Evolutionary conservation across 139 green algal genomes (phyloP).

Genomic region (Picochlorum sp.): DNA sequence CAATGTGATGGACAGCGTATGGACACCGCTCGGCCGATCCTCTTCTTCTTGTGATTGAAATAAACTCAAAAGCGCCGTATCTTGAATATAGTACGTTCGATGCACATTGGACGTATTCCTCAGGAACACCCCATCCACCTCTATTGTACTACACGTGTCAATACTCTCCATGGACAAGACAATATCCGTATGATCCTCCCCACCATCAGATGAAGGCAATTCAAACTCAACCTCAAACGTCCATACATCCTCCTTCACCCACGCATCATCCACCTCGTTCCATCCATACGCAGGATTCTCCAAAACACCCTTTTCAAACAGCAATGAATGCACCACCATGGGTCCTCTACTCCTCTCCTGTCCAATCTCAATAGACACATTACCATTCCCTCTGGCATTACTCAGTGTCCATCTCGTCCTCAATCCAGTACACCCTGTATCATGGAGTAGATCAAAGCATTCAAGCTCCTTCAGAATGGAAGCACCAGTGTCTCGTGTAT

Average conservation of each 20-base stretch:
- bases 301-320: conserved; percentile 5
- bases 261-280: conserved; percentile 42
- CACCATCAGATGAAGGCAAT: background rate
- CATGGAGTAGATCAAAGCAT: too few relatives aligned
- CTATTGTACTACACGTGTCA: conserved; percentile 38
- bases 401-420: conserved; percentile 5
- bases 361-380: conserved; percentile 7
- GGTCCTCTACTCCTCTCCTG: background rate
- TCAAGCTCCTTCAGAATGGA: too few relatives aligned
- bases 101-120: conserved; percentile 39
- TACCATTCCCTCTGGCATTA: conserved; percentile 13
- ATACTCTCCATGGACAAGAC: conserved; percentile 29
- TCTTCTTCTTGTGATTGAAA: conserved; percentile 9
- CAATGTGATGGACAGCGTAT: conserved; percentile 15
- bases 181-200: background rate
- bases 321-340: background rate
- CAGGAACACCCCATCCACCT: conserved; percentile 19
- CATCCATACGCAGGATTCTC: conserved; percentile 30
- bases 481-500: too few relatives aligned
- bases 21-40: too few relatives aligned
- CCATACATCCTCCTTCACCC: conserved; percentile 51
- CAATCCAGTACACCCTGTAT: too few relatives aligned
- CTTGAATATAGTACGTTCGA: conserved; percentile 4
- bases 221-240: conserved; percentile 37
- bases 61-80: background rate